phyloP scores from a whole-genome alignment of 768 basidiomycete species.

The Tremella yokohamensis region DNA sequence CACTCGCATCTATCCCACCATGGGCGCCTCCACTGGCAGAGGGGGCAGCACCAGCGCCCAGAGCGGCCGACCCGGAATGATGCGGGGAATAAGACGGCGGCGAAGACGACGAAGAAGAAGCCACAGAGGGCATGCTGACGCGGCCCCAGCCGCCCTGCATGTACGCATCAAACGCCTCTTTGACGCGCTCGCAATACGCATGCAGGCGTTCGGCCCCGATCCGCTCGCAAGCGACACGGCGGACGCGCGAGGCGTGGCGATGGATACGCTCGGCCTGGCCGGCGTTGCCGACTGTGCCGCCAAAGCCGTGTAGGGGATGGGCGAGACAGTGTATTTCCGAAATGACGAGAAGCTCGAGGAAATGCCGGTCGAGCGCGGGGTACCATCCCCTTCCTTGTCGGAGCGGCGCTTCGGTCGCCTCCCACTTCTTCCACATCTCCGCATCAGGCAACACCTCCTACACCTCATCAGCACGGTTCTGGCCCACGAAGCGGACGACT shows the following conservation, averaged over 20 bases:
- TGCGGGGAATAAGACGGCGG: background rate
- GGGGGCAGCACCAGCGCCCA: too few relatives aligned
- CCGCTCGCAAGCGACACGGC: slow-evolving; percentile 47
- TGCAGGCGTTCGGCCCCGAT: slow-evolving; percentile 48
- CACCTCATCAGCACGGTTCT: slow-evolving; percentile 6
- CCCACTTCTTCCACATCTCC: slow-evolving; percentile 49
- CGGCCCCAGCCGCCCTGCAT: slow-evolving; percentile 24
- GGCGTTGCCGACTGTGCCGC: background rate
- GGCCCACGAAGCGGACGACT: slow-evolving; percentile 10
- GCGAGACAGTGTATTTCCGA: slow-evolving; percentile 48
- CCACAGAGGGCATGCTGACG: background rate
- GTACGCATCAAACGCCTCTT: slow-evolving; percentile 50
- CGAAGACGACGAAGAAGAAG: background rate
- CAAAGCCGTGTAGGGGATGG: slow-evolving; percentile 25
- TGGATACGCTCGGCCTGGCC: slow-evolving; percentile 37
- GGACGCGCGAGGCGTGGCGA: slow-evolving; percentile 43
- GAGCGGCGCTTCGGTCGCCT: slow-evolving; percentile 45
- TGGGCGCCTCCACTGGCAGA: background rate
- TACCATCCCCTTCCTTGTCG: slow-evolving; percentile 49
- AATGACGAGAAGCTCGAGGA: slow-evolving; percentile 49
- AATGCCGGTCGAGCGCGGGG: slow-evolving; percentile 47
- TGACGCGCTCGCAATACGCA: slow-evolving; percentile 48
- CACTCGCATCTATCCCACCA: background rate
- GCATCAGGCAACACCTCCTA: slow-evolving; percentile 49
- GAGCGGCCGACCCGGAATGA: too few relatives aligned